Conservation (phyloP, 345 rosid genomes). For the Eucalyptus guilfoylei region DNA sequence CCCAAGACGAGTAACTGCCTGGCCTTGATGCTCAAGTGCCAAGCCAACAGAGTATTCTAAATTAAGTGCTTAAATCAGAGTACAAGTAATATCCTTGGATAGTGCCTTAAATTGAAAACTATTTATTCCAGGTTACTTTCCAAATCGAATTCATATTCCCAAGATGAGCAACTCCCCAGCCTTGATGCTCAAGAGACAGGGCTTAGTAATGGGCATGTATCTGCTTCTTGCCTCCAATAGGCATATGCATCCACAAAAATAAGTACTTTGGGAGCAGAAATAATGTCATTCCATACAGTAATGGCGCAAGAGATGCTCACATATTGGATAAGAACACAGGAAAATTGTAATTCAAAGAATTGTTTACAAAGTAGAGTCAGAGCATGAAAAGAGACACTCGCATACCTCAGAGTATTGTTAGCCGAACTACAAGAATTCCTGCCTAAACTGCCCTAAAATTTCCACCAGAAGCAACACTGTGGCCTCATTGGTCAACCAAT, state of each 20-base stretch:
- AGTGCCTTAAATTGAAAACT: not conserved
- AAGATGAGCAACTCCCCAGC: not conserved
- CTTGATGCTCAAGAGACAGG: not conserved
- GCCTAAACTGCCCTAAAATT: not conserved
- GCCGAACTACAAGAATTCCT: slow-evolving; percentile 1
- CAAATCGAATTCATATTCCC: not conserved
- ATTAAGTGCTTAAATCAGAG: not conserved
- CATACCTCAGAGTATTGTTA: not conserved
- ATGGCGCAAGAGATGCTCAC: not conserved
- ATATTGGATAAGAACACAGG: not conserved
- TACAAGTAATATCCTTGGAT: not conserved
- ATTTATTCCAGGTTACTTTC: not conserved
- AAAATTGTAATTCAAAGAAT: not conserved
- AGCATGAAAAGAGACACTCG: not conserved
- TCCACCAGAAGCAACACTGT: not conserved
- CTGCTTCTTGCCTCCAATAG: not conserved
- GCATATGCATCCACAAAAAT: not conserved
- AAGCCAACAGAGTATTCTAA: not conserved
- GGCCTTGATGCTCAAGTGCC: not conserved
- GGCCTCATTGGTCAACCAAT: not conserved
- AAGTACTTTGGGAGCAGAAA: not conserved
- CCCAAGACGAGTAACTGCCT: not conserved
- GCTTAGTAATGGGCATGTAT: not conserved
- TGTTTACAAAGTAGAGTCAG: not conserved
- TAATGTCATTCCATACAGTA: not conserved